A percentile compares a stretch with the other conserved stretches of the same genome.
Evolutionary conservation across 2,329 filamentous ascomycete species (phyloP).

Genomic region (Colletotrichum truncatum): DNA sequence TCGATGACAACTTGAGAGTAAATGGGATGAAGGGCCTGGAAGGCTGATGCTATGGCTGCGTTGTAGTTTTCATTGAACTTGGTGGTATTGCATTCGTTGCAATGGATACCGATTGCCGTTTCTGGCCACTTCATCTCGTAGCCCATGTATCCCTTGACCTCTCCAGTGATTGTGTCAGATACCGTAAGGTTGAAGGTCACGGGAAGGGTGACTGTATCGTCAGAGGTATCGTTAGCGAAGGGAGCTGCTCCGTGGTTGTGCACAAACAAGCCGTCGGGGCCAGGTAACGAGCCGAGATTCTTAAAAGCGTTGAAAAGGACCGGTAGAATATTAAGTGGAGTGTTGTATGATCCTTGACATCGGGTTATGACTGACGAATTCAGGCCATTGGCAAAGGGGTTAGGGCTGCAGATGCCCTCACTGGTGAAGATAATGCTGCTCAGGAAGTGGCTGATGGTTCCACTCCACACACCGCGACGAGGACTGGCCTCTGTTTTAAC

Average conservation of each 20-base stretch:
- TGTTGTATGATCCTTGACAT: slow-evolving; percentile 16
- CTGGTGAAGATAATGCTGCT: slow-evolving; percentile 21
- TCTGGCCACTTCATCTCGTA: slow-evolving; percentile 21
- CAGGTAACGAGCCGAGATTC: slow-evolving; percentile 27
- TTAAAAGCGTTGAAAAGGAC: slow-evolving; percentile 26
- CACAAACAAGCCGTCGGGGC: slow-evolving; percentile 15
- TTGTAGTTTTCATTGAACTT: slow-evolving; percentile 25
- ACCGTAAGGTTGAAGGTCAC: slow-evolving; percentile 21
- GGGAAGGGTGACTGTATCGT: slow-evolving; percentile 24
- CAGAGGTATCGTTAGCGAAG: slow-evolving; percentile 27
- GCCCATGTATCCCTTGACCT: slow-evolving; percentile 25
- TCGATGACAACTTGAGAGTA: slow-evolving; percentile 27
- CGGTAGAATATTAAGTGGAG: slow-evolving; percentile 24
- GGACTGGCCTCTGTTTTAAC: slow-evolving; percentile 21
- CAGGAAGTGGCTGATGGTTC: slow-evolving; percentile 21
- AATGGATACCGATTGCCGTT: slow-evolving; percentile 10
- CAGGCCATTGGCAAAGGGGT: slow-evolving; percentile 16
- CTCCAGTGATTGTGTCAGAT: slow-evolving; percentile 8
- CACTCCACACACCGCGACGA: slow-evolving; percentile 21
- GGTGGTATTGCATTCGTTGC: slow-evolving; percentile 25
- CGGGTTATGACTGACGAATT: slow-evolving; percentile 27
- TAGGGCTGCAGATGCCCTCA: slow-evolving; percentile 22
- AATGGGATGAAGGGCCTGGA: slow-evolving; percentile 23
- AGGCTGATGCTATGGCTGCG: slow-evolving; percentile 23
- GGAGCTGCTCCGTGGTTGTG: slow-evolving; percentile 5